Base-by-base conservation (phyloP, 2,329 filamentous ascomycete genomes). In the Hymenoscyphus repandus region DNA sequence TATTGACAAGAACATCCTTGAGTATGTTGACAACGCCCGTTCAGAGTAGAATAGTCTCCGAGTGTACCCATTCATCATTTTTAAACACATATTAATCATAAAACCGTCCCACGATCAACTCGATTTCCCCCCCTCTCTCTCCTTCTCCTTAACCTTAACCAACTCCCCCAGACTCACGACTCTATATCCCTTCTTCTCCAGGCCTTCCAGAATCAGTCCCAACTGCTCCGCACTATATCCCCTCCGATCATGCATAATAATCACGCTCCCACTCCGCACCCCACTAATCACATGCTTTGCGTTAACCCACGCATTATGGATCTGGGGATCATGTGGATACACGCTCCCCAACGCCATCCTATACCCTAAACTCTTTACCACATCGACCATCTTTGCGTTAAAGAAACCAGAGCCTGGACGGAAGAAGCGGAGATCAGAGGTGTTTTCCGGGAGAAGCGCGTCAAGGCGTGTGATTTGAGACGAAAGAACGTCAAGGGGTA, bases 281-380 rank as follows among this genome's bases (percentile, higher is more conserved):
- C 90, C 90, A 69, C 87, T 90, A 59, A 95, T 68, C 3, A 95
- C 80, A 71, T 95, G 90, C 58, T 73, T 75, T 6, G 88, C 85
- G 69, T 96, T 96, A 47, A 90, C 59, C 56, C 73, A 71, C 58
- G 80, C 77, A 62, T 79, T 84, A 9, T 74, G 74, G 51, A 96
- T 85, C 74, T 95, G 90, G n/a, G 90, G 83, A 70, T 96, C 90
- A 70, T 95, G 90, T 5, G 90, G 90, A 69, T 95, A 96, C 37
- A 96, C 83, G 67, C 83, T 84, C 2, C 90, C 90, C 36, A 96
- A 71, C n/a, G 90, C 85, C 46, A 93, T 74, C 45, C 76, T 74
- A 68, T 89, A 91, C 3, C 83, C 84, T 54, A 90, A 65, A 46
- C 70, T 73, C 32, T 70, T 69, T 6, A 89, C 69, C 33, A 85